Evolutionary conservation across 768 basidiomycete species (phyloP).

Genomic region (Lepiota brunneoincarnata): DNA sequence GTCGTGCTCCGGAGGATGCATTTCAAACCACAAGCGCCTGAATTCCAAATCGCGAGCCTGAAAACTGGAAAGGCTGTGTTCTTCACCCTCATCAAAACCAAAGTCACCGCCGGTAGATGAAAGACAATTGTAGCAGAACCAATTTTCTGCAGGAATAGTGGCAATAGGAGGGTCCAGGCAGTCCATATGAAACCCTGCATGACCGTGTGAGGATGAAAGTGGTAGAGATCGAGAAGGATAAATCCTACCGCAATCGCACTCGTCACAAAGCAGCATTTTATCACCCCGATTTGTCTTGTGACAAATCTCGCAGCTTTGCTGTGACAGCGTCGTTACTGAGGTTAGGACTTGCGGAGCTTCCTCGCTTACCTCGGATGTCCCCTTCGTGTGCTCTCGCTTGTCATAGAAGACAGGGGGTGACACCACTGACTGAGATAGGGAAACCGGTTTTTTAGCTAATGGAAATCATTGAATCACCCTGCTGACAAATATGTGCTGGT

Average conservation of each 20-base stretch:
- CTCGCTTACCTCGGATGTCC: constrained; percentile 50
- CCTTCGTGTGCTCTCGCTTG: constrained; percentile 40
- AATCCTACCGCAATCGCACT: constrained; percentile 43
- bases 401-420: constrained; percentile 50
- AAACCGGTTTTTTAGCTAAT: constrained; percentile 32
- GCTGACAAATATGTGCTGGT: constrained; percentile 12
- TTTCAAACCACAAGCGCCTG: constrained; percentile 82
- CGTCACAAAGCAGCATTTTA: constrained; percentile 77
- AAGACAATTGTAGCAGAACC: constrained; percentile 94
- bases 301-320: constrained; percentile 94
- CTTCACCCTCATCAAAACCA: constrained; percentile 97
- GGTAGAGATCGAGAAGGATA: neutral
- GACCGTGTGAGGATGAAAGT: constrained; percentile 10
- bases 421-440: constrained; percentile 33
- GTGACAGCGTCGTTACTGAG: constrained; percentile 21
- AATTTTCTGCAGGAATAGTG: constrained; percentile 87
- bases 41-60: constrained; percentile 90
- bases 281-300: constrained; percentile 84
- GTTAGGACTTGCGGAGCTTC: constrained; percentile 24
- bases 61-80: constrained; percentile 89
- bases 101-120: constrained; percentile 92
- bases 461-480: constrained; percentile 17
- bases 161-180: constrained; percentile 91
- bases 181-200: constrained; percentile 90
- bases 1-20: constrained; percentile 44